A percentile compares a stretch with the other conserved stretches of the same genome.
These are phyloP conservation scores for Trichoderma sp. DNA, from an alignment of 2,329 filamentous ascomycete species.

Conservation along the genomic window DNA sequence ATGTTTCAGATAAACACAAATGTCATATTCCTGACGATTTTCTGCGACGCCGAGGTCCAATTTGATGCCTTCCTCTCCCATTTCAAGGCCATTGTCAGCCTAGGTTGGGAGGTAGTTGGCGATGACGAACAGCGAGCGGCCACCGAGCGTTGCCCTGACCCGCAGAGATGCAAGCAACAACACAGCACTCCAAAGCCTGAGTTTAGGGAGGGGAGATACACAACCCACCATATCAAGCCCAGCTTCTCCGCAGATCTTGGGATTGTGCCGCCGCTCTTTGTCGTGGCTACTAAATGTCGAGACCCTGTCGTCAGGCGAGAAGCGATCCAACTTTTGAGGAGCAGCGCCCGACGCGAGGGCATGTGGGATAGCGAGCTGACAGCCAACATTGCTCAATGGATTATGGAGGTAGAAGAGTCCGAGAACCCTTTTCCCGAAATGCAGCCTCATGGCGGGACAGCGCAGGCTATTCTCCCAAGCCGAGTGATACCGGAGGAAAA, in stretches of 20 bases:
- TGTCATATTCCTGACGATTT: slow-evolving; percentile 59
- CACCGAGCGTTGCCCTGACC: slow-evolving; percentile 44
- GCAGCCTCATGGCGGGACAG: neutral
- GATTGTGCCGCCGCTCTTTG: slow-evolving; percentile 61
- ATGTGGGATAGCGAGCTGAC: slow-evolving; percentile 66
- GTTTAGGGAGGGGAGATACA: slow-evolving; percentile 43
- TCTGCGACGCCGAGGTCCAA: slow-evolving; percentile 54
- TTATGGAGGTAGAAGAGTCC: slow-evolving; percentile 53
- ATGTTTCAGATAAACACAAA: slow-evolving; percentile 59
- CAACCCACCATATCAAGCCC: slow-evolving; percentile 52
- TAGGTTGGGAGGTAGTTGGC: slow-evolving; percentile 58
- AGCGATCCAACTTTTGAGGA: slow-evolving; percentile 59
- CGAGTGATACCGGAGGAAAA: slow-evolving; percentile 48
- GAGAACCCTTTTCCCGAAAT: slow-evolving; percentile 25
- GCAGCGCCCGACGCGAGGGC: slow-evolving; percentile 60
- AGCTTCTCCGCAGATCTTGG: slow-evolving; percentile 63
- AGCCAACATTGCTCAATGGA: slow-evolving; percentile 54
- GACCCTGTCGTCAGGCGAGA: slow-evolving; percentile 54
- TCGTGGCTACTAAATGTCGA: slow-evolving; percentile 64
- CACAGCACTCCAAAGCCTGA: slow-evolving; percentile 29
- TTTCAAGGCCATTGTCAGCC: slow-evolving; percentile 54
- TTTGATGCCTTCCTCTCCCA: slow-evolving; percentile 54
- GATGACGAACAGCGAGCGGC: slow-evolving; percentile 53
- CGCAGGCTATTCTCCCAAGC: slow-evolving; percentile 4
- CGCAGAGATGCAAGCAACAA: slow-evolving; percentile 42